Conservation (phyloP, 768 basidiomycete species). For the Mycena epipterygia region DNA sequence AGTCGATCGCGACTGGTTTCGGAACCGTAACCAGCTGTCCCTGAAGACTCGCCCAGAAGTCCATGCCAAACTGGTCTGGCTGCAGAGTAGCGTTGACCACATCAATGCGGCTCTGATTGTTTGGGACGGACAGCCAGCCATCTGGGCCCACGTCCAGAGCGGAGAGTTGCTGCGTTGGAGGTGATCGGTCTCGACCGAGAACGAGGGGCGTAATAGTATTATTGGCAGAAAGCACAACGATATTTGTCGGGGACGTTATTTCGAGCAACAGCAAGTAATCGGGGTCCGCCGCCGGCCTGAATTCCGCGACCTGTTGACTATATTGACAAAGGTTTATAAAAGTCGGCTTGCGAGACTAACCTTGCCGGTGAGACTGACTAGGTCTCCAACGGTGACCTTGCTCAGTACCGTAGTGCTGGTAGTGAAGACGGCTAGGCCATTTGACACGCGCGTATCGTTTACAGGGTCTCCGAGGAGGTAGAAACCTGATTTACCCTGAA, state of each 20-base stretch:
- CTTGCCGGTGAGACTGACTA: slow-evolving; percentile 57
- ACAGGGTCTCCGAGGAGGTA: slow-evolving; percentile 41
- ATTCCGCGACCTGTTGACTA: slow-evolving; percentile 57
- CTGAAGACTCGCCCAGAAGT: slow-evolving; percentile 76
- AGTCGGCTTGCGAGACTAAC: neutral
- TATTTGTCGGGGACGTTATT: slow-evolving; percentile 57
- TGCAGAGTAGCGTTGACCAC: slow-evolving; percentile 60
- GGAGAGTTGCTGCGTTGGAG: slow-evolving; percentile 63
- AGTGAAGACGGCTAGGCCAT: slow-evolving; percentile 65
- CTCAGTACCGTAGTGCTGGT: slow-evolving; percentile 51
- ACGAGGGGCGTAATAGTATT: slow-evolving; percentile 63
- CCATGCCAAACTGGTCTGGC: slow-evolving; percentile 67
- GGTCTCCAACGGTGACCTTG: slow-evolving; percentile 62
- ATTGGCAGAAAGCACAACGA: slow-evolving; percentile 58
- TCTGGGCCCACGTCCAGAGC: slow-evolving; percentile 66
- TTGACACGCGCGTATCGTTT: slow-evolving; percentile 62
- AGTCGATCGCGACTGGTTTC: slow-evolving; percentile 60
- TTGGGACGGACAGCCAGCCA: slow-evolving; percentile 69
- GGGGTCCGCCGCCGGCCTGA: slow-evolving; percentile 55
- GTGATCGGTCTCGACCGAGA: slow-evolving; percentile 65
- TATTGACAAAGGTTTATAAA: too few relatives aligned
- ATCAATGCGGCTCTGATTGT: slow-evolving; percentile 63
- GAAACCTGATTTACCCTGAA: slow-evolving; percentile 26
- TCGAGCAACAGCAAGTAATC: slow-evolving; percentile 68
- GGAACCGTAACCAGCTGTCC: slow-evolving; percentile 69